Evolutionary conservation across 1,139 yeast genomes (phyloP), one percentile per base, ranked within the genome.

Genomic region (Scheffersomyces titani): DNA sequence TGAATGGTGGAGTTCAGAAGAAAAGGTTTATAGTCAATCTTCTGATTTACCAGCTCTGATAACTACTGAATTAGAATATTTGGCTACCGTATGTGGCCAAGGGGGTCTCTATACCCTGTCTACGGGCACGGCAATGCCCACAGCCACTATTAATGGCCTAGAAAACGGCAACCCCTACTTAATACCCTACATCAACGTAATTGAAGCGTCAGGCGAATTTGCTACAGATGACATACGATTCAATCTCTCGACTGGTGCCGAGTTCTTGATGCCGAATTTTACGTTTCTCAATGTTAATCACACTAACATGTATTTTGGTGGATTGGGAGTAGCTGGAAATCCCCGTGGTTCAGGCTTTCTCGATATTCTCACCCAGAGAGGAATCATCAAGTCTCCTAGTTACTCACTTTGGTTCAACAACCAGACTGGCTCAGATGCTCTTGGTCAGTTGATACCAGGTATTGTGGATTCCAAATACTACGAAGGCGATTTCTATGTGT

Each of bases 371-470:
- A 66, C 58, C 7, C 59, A 66, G 0, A 59, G 67, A 1, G 76
- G 75, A 0, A 22, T 75, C 19, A 82, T 86, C 50, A 65, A 70
- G 36, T 68, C 84, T 0, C 70, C 81, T 3, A 81, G 89, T 1
- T 89, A 85, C 68, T 87, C 92, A 0, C 65, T 87, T 44, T 84
- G 82, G 74, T 72, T 86, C 52, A 73, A 73, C 52, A 59, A 63
- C 51, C 60, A 55, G 48, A 49, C 63, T 3, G 46, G 59, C 52
- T 54, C 60, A 44, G 52, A 57, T 44, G 61, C 68, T 49, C 50
- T 67, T 21, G 86, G 85, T 11, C 72, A 72, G 52, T 65, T 89
- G 19, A 67, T 87, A n/a, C 75, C 88, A 1, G 93, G 93, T 16
- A 84, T 82, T 2, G 83, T 88, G 7, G 84, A 86, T 63, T 71